phyloP scores from a whole-genome alignment of 2,329 filamentous ascomycete genomes.

The Microsporum canis region DNA sequence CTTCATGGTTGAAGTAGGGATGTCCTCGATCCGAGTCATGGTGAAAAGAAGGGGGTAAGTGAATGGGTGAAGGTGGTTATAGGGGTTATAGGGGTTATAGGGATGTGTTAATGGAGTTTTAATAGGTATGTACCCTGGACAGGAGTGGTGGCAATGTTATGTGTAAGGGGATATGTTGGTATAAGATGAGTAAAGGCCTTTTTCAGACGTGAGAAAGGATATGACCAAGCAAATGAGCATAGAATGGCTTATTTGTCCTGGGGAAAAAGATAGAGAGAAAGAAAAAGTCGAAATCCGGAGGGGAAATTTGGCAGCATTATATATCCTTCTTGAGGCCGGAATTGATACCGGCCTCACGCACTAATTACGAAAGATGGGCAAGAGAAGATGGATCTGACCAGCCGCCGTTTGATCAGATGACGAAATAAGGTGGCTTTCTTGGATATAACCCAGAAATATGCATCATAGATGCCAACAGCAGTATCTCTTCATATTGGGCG shows the following conservation, averaged over 20 bases:
- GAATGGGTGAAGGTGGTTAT: not conserved
- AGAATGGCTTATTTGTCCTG: slow-evolving; percentile 13
- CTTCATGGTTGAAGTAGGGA: slow-evolving; percentile 28
- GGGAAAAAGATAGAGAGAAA: slow-evolving; percentile 20
- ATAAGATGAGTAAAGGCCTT: not conserved
- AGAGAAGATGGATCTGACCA: slow-evolving; percentile 18
- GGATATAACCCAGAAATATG: slow-evolving; percentile 3
- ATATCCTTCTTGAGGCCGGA: slow-evolving; percentile 34
- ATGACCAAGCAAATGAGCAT: slow-evolving; percentile 8
- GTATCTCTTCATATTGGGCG: not conserved
- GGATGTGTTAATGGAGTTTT: not conserved
- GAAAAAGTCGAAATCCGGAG: slow-evolving; percentile 13
- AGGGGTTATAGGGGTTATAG: not conserved
- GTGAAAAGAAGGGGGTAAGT: slow-evolving; percentile 11
- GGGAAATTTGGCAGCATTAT: slow-evolving; percentile 24
- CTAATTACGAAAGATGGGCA: slow-evolving; percentile 27
- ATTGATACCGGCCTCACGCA: slow-evolving; percentile 36
- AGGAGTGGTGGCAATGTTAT: not conserved
- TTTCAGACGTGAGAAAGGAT: not conserved
- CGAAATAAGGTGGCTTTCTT: slow-evolving; percentile 1
- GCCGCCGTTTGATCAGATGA: slow-evolving; percentile 11
- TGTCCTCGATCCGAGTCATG: slow-evolving; percentile 28
- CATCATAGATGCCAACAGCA: slow-evolving; percentile 5
- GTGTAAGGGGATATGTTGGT: not conserved
- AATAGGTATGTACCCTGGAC: not conserved